Base-by-base conservation (phyloP, 495 filamentous ascomycete species). In the Cairneyella variabilis region DNA sequence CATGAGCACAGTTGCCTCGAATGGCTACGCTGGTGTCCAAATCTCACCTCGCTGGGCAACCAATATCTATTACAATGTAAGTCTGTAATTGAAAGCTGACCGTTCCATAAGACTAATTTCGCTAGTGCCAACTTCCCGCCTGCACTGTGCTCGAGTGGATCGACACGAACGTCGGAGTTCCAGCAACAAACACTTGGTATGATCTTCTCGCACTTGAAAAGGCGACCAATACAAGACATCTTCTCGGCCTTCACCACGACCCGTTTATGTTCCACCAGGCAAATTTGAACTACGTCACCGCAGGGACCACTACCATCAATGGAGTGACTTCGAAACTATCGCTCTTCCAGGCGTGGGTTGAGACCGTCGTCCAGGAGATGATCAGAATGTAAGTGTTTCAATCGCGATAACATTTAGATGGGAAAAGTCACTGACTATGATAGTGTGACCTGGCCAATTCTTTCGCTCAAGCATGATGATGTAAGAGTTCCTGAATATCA, bases 121-220 rank as follows among this genome's bases (percentile, higher is more conserved):
- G 22, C 17, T 11, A 56, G 37, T 85, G 82, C 62, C 69, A 77
- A 56, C 71, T 70, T 40, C 71, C 78, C 1, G 68, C 61, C 12
- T 85, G 82, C 58, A 83, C 78, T 3, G 51, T 76, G 9, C 58
- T 71, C 39, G 80, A 85, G 58, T 85, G 82, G 82, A 79, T 81
- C 43, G 69, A 75, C 53, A 84, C 82, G 1, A 23, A 4, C 16
- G 8, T 8, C 7, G 81, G 80, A 1, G 70, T 67, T 18, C 77
- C 76, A 32, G 64, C 59, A 37, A 80, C 78, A 5, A 65, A 61
- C 43, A n/a, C n/a, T n/a, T 82, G 82, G 50, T 51, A 65, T 17
- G 64, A 71, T 55, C 66, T 85, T 1, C 65, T 85, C 0, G 62
- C 64, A 1, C 63, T 69, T 17, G 82, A 81, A 47, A 68, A 71